Evolutionary conservation across 345 rosid species (phyloP), one percentile per base, ranked within the genome.

Genomic region (Populus simonii): DNA sequence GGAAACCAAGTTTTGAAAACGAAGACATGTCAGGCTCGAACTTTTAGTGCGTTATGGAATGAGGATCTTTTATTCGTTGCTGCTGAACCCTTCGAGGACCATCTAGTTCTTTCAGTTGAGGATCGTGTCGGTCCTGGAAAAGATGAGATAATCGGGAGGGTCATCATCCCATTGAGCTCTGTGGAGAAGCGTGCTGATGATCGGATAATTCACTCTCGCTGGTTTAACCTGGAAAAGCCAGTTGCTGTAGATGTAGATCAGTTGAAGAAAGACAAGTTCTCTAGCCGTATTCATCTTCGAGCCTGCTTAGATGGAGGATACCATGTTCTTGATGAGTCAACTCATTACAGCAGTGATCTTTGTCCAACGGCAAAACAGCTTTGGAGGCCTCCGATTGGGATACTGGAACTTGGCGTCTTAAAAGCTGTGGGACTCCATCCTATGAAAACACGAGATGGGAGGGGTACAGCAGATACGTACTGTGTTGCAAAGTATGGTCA

Each of bases 61-160:
- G 84, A 78, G 76, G 84, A 82, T 71, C 84, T 82, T 78, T 57
- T 82, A 31, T 82, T 82, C 71, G 84, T 82, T 74, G 84, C 84
- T 36, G 73, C 84, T 63, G 84, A 82, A 66, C 79, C 84, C 22
- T 82, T 82, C 43, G 82, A 82, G 16, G 84, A 82, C 59, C 81
- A 82, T 70, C 76, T 82, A 65, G 70, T 82, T n/a, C 73, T 82
- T 74, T 78, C 82, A 8, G 81, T 82, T 71, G 84, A 82, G 79
- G 84, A 82, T 75, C 84, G 79, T 9, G 76, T 82, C 1, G 79
- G 65, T 29, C 84, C 84, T 33, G 84, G 84, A 1, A 82, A 78
- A 67, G 79, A 82, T 74, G 84, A 82, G 79, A 82, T 75, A 55
- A 71, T 82, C 33, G 84, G 84, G 31, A 82, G 79, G 76, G 81